phyloP scores from a whole-genome alignment of 108 stramenopile genomes.

The Cyclostephanos tholiformis region DNA sequence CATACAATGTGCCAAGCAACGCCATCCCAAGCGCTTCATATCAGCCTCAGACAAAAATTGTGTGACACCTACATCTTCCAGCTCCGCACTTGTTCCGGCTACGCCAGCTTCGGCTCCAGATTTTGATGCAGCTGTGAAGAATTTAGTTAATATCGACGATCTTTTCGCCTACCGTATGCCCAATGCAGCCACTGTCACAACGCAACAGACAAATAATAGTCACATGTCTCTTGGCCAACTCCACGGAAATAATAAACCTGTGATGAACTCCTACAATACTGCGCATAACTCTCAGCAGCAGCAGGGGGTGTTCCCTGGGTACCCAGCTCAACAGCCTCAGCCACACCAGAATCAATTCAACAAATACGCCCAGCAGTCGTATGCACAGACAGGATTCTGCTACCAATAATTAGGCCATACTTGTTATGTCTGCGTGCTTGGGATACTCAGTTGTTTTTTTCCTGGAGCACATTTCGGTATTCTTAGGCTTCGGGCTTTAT shows the following conservation, averaged over 20 bases:
- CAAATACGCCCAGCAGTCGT: conserved; percentile 13
- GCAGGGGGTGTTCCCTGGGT: conserved; percentile 16
- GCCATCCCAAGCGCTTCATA: background rate
- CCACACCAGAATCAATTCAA: conserved; percentile 12
- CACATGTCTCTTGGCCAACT: conserved; percentile 11
- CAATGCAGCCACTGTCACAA: conserved; percentile 6
- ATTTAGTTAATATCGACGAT: conserved; percentile 36
- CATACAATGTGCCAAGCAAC: background rate
- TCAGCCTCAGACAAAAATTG: conserved; percentile 10
- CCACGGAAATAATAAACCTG: conserved; percentile 25
- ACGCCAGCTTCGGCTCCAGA: background rate
- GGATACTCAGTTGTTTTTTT: background rate
- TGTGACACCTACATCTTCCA: conserved; percentile 14
- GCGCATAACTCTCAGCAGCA: conserved; percentile 12
- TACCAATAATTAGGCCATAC: background rate
- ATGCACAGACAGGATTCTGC: conserved; percentile 8
- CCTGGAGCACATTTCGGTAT: no score
- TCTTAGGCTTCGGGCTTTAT: no score
- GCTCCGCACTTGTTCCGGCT: conserved; percentile 21
- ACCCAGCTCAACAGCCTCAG: conserved; percentile 12
- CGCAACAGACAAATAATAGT: background rate
- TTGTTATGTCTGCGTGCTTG: background rate
- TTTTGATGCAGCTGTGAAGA: conserved; percentile 20
- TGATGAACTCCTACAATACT: conserved; percentile 36
- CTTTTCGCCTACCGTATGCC: conserved; percentile 4